phyloP scores from a whole-genome alignment of 805 yeast species.

The Phaffomyces antillensis region DNA sequence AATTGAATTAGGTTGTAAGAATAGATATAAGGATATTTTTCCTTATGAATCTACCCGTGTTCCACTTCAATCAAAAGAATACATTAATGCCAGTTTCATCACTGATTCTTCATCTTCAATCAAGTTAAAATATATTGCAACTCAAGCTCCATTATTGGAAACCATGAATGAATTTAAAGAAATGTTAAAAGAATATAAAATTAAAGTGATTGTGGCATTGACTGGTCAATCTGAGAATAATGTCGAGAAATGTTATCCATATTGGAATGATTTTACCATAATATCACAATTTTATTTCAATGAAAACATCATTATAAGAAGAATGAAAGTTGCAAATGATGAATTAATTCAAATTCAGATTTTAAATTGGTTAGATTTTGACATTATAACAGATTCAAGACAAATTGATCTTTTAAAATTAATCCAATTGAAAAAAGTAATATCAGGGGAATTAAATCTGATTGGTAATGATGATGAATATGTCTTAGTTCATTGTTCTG shows the following conservation, averaged over 20 bases:
- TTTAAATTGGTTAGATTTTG: slow-evolving; percentile 79
- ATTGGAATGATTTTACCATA: slow-evolving; percentile 55
- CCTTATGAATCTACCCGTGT: slow-evolving; percentile 86
- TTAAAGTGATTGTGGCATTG: slow-evolving; percentile 64
- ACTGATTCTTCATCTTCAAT: slow-evolving; percentile 15
- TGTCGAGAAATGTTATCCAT: slow-evolving; percentile 73
- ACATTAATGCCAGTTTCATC: slow-evolving; percentile 84
- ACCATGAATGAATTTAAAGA: slow-evolving; percentile 86
- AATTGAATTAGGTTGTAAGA: slow-evolving; percentile 72
- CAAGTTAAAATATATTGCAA: slow-evolving; percentile 57
- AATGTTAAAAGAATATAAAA: slow-evolving; percentile 55
- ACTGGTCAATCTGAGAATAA: slow-evolving; percentile 73
- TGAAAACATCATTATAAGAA: slow-evolving; percentile 30
- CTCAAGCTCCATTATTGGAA: slow-evolving; percentile 77
- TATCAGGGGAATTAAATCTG: slow-evolving; percentile 25
- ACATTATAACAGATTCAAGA: slow-evolving; percentile 39
- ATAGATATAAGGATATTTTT: slow-evolving; percentile 82
- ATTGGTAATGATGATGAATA: slow-evolving; percentile 12
- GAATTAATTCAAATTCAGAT: slow-evolving; percentile 70
- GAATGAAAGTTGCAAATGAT: slow-evolving; percentile 31
- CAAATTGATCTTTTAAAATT: slow-evolving; percentile 51
- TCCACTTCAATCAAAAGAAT: slow-evolving; percentile 38
- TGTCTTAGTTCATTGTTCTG: slow-evolving; percentile 82
- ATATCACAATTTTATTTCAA: slow-evolving; percentile 13
- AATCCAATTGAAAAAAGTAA: slow-evolving; percentile 38